Evolutionary conservation across 495 filamentous ascomycete genomes (phyloP), one percentile per base, ranked within the genome.

Genomic region (Penicillium arizonense): DNA sequence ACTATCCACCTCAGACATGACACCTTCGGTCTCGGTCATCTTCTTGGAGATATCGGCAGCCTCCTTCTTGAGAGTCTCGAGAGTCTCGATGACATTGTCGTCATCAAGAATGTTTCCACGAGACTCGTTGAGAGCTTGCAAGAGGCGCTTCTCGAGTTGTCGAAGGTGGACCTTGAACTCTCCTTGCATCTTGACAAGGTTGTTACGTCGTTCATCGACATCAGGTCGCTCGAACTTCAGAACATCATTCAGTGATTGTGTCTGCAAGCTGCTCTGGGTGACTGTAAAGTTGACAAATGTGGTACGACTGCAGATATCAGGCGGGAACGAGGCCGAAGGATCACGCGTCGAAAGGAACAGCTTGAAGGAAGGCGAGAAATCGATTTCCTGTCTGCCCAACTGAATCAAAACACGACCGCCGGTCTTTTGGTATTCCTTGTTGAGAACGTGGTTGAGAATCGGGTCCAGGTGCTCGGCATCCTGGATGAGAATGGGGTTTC

Each of bases 251-350:
- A 99, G 78, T 3, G 93, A 96, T 74, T 97, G 94, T 10, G 94
- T 97, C 70, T 96, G 93, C 64, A 99, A 78, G 77, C 93, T 97
- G 80, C 94, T 97, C 68, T 97, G 93, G 7, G 94, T 99, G 48
- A 99, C 91, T 2, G 94, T 97, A 62, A 99, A 99, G 70, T 99
- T 99, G 78, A 99, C 94, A 70, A 99, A 95, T 0, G 94, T 99
- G 11, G 94, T 97, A 51, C 94, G 83, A 79, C 89, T 95, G 83
- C 95, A 99, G 42, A 99, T 87, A 72, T 99, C 94, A 3, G 94
- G 94, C n/a, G 94, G 86, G 72, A 99, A 99, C 8, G 85, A 87
- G 5, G 94, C 94, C 42, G 94, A 97, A 4, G 94, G 94, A 78
- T 99, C 95, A 58, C 92, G 79, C 2, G 94, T 99, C 1, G 92